Percentiles rank a stretch among this genome's conserved stretches.
phyloP scores from a whole-genome alignment of 306 rosid species.

The Canavalia gladiata region DNA sequence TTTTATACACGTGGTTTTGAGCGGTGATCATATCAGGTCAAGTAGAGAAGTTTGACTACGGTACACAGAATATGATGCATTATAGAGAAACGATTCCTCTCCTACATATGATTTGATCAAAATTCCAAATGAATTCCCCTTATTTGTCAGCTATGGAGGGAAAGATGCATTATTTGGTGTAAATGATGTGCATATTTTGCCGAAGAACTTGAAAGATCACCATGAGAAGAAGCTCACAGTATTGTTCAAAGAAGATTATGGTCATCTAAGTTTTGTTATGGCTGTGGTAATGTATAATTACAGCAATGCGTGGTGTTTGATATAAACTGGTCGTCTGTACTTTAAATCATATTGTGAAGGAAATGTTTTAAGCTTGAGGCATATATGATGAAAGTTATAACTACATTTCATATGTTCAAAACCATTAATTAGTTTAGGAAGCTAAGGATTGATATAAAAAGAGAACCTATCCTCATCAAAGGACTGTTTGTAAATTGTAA shows the following conservation, averaged over 20 bases:
- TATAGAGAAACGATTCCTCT: slow-evolving; percentile 69
- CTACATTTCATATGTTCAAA: too few species aligned
- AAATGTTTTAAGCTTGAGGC: too few species aligned
- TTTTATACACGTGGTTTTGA: not conserved
- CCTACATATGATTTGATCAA: slow-evolving; percentile 61
- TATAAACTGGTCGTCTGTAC: too few species aligned
- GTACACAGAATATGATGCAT: slow-evolving; percentile 51
- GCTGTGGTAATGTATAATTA: slow-evolving; percentile 27
- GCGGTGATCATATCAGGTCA: slow-evolving; percentile 66
- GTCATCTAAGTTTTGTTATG: slow-evolving; percentile 70
- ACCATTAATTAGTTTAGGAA: too few species aligned
- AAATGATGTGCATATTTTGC: slow-evolving; percentile 62
- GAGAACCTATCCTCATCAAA: too few species aligned
- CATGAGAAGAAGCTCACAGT: slow-evolving; percentile 56
- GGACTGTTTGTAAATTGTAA: too few species aligned
- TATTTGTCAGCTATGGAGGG: slow-evolving; percentile 65
- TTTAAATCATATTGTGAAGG: too few species aligned
- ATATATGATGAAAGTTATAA: too few species aligned
- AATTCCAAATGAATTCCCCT: slow-evolving; percentile 69
- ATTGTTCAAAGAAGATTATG: slow-evolving; percentile 59
- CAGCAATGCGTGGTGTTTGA: too few species aligned
- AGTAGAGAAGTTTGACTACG: slow-evolving; percentile 65
- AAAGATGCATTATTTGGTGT: slow-evolving; percentile 61
- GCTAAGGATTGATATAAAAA: too few species aligned
- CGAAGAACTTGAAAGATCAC: slow-evolving; percentile 60